Percentiles rank a stretch among this genome's conserved stretches.
These are phyloP conservation scores for Flaveria brownii DNA, from an alignment of 129 eudicot species.

Conservation along the genomic window DNA sequence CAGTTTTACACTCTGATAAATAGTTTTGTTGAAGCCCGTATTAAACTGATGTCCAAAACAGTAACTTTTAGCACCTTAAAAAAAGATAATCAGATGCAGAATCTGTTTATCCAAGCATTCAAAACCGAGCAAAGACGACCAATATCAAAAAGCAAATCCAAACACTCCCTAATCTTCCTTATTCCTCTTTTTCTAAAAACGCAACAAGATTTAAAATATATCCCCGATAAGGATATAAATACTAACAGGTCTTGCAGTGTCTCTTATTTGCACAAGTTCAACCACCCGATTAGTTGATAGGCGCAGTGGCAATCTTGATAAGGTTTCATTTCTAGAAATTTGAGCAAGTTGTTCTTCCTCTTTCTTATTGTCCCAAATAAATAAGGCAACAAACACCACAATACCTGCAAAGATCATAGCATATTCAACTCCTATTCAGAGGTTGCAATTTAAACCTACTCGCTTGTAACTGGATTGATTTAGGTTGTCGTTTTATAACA, in stretches of 20 bases:
- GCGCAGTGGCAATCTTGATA: conserved; percentile 91
- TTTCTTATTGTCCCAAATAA: conserved; percentile 90
- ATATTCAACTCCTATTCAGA: conserved; percentile 14
- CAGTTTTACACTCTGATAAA: neutral
- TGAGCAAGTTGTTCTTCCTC: conserved; percentile 99
- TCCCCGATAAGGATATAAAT: neutral
- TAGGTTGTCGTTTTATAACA: neutral
- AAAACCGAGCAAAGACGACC: too few relatives aligned
- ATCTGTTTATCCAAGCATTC: neutral
- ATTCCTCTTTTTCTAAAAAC: neutral
- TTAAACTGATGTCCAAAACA: too few relatives aligned
- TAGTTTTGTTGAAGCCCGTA: neutral
- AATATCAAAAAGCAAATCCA: too few relatives aligned
- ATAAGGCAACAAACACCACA: conserved; percentile 75
- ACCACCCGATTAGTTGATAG: conserved; percentile 94
- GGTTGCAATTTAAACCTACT: neutral
- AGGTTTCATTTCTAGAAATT: conserved; percentile 80
- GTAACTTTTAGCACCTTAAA: too few relatives aligned
- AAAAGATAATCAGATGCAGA: neutral
- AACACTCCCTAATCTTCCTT: too few relatives aligned
- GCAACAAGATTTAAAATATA: neutral
- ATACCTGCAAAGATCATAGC: conserved; percentile 74
- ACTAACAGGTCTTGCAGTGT: conserved; percentile 92
- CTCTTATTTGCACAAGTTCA: conserved; percentile 96
- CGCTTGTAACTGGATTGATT: neutral